Evolutionary conservation across 306 rosid genomes (phyloP), one percentile per base, ranked within the genome.

Genomic region (Rosa multiflora): DNA sequence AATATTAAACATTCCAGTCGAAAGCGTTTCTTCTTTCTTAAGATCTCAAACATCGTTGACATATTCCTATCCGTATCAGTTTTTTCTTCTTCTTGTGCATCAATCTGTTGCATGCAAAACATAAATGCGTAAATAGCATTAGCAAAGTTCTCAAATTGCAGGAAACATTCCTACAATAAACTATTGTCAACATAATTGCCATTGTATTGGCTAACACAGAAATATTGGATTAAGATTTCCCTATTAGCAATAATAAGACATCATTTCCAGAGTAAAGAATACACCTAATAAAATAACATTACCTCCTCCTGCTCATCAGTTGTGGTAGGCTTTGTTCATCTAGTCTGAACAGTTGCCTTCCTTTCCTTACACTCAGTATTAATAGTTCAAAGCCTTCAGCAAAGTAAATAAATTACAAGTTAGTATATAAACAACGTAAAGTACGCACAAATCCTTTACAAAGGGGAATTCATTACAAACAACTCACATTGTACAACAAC

Each of bases 311-410:
- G 96, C 56, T 80, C 85, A 49, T 86, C 88, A 40, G 77, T 87
- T 81, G 69, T 84, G 8, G 86, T 52, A 26, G 86, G 90, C 82
- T 78, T 75, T 32, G 74, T 18, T n/a, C 86, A 88, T 39, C 63
- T 85, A 75, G 86, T 83, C 6, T 78, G 80, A 37, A 53, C 72
- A 23, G 8, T 76, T 0, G 77, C 70, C 84, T 85, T 92, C 52
- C 91, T 88, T 35, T 83, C 91, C 82, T 88, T 94, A 73, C 88
- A 76, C 82, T 90, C 86, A 20, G 87, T 88, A 62, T 84, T 88
- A 94, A 92, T 89, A 5, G 98, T 96, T 78, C 96, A 97, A 83
- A 90, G 85, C 98, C 98, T 94, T 9, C 13, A 67, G 59, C 47
- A 14, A 72, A 68, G 43, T 11, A 59, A 51, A 0, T 61, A 26